phyloP scores from a whole-genome alignment of 306 rosid genomes.

The Arachis stenosperma region DNA sequence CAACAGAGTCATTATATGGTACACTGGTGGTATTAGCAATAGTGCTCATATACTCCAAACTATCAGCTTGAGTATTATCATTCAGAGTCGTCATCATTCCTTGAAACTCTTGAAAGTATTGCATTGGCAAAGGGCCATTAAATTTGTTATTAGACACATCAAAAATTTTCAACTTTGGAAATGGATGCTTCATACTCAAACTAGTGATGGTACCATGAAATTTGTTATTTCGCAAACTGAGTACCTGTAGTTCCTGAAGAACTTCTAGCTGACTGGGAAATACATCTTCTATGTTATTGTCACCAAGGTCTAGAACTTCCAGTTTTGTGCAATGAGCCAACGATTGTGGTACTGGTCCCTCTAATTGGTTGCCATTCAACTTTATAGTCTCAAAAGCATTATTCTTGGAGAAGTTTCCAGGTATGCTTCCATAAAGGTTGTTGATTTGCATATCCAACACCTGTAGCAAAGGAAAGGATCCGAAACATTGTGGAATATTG shows the following conservation, averaged over 20 bases:
- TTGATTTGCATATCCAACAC: neutral
- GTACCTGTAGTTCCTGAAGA: slow-evolving; percentile 37
- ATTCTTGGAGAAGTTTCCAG: neutral
- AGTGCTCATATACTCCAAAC: too few species aligned
- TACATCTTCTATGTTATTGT: slow-evolving; percentile 37
- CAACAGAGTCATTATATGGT: neutral
- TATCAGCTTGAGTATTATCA: slow-evolving; percentile 4
- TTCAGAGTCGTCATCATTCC: slow-evolving; percentile 40
- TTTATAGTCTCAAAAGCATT: neutral
- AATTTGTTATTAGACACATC: slow-evolving; percentile 47
- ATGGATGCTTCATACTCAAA: slow-evolving; percentile 7
- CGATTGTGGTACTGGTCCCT: slow-evolving; percentile 38
- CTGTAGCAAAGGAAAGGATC: neutral
- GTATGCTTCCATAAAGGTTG: slow-evolving; percentile 1
- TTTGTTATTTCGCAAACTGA: slow-evolving; percentile 41
- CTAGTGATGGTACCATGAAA: slow-evolving; percentile 42
- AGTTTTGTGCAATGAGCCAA: neutral
- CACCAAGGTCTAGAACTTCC: slow-evolving; percentile 48
- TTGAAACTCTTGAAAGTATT: slow-evolving; percentile 26
- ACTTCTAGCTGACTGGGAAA: slow-evolving; percentile 47
- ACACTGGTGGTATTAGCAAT: too few species aligned
- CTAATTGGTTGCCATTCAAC: slow-evolving; percentile 42
- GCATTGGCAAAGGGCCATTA: slow-evolving; percentile 38
- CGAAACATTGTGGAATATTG: slow-evolving; percentile 29
- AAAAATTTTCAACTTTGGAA: slow-evolving; percentile 41